Conservation (phyloP, 2,329 filamentous ascomycete genomes). For the Fusarium sp. region DNA sequence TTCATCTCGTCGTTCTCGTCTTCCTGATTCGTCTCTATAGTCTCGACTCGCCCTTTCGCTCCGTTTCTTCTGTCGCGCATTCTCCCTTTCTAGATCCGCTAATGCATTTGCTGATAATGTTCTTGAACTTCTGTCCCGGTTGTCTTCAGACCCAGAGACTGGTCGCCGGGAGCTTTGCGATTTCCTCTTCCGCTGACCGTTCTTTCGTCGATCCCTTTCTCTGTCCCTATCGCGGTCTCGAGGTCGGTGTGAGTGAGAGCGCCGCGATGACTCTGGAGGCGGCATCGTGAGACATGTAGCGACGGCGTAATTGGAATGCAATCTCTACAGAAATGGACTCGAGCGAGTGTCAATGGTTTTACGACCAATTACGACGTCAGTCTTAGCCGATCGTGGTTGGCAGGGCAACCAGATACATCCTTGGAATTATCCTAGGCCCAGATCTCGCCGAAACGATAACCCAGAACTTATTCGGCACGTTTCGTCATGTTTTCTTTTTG, state of each 20-base stretch:
- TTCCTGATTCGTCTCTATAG: slow-evolving; percentile 47
- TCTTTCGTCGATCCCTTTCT: slow-evolving; percentile 38
- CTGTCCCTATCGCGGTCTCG: slow-evolving; percentile 39
- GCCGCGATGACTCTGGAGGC: slow-evolving; percentile 47
- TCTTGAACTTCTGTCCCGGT: slow-evolving; percentile 41
- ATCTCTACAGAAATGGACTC: slow-evolving; percentile 16
- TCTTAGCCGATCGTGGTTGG: slow-evolving; percentile 4
- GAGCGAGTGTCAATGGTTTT: slow-evolving; percentile 18
- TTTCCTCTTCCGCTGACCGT: slow-evolving; percentile 50
- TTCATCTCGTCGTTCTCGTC: slow-evolving; percentile 36
- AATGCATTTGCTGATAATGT: slow-evolving; percentile 65
- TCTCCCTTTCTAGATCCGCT: slow-evolving; percentile 71
- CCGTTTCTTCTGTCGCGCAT: slow-evolving; percentile 58
- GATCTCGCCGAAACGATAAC: neutral
- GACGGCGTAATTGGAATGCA: slow-evolving; percentile 41
- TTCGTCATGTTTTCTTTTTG: neutral
- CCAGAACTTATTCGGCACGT: neutral
- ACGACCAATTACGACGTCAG: slow-evolving; percentile 1
- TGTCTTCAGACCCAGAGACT: slow-evolving; percentile 48
- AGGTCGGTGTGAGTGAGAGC: slow-evolving; percentile 40
- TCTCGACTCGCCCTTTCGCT: slow-evolving; percentile 27
- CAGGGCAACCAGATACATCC: neutral
- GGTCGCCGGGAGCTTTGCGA: slow-evolving; percentile 46
- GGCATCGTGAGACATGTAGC: slow-evolving; percentile 46
- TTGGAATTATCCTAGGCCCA: neutral